Evolutionary conservation across 257 asterid species (phyloP).

Genomic region (Asclepias syriaca): DNA sequence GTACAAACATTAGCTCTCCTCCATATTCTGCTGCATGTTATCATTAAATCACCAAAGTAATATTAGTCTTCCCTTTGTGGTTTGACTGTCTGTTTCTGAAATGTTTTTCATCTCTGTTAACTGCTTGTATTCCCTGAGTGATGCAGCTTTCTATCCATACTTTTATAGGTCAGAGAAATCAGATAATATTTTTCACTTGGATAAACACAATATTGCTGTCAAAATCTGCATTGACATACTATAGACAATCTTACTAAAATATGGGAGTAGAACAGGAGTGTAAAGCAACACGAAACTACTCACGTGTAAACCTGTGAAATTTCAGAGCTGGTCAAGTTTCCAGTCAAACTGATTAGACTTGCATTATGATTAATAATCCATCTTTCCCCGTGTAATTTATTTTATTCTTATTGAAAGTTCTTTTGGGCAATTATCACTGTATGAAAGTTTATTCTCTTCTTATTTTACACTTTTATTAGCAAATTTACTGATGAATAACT

Average conservation of each 20-base stretch:
- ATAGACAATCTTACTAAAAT: not conserved
- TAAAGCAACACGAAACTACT: not conserved
- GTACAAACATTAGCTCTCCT: conserved; percentile 28
- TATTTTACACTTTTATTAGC: not conserved
- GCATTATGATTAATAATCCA: not conserved
- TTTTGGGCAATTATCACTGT: not conserved
- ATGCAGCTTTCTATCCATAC: not conserved
- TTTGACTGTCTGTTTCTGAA: not conserved
- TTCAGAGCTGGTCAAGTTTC: not conserved
- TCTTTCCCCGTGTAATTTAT: not conserved
- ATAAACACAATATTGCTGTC: not conserved
- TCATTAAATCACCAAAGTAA: not conserved
- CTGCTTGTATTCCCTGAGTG: not conserved
- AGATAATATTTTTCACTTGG: not conserved
- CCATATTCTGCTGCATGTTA: not conserved
- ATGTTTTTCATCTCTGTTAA: not conserved
- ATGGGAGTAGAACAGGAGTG: not conserved
- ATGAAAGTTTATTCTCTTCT: not conserved
- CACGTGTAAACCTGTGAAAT: not conserved
- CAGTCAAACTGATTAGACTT: not conserved
- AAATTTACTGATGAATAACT: not conserved
- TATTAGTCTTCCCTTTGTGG: not conserved
- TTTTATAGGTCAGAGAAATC: not conserved
- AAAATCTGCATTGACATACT: not conserved
- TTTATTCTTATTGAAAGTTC: not conserved